These are phyloP conservation scores for Fusarium sp. DNA, from an alignment of 2,329 filamentous ascomycete species.

Conservation along the genomic window DNA sequence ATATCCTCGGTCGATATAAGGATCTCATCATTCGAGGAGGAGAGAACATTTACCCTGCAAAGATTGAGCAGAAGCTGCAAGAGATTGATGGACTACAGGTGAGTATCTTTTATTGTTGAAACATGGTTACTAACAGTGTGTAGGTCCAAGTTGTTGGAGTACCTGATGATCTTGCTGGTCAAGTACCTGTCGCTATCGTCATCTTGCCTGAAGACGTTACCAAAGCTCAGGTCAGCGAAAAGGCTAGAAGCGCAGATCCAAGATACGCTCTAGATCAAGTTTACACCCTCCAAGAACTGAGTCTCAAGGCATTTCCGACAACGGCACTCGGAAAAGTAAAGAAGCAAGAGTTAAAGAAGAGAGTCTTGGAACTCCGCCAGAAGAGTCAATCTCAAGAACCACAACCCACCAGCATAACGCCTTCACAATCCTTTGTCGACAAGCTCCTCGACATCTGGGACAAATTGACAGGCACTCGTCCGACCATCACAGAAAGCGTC, in stretches of 20 bases:
- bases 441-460: slow-evolving; percentile 44
- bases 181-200: slow-evolving; percentile 57
- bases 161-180: slow-evolving; percentile 55
- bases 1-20: slow-evolving; percentile 54
- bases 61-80: slow-evolving; percentile 49
- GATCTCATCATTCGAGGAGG: slow-evolving; percentile 56
- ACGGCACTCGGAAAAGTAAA: slow-evolving; percentile 57
- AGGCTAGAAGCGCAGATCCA: slow-evolving; percentile 46
- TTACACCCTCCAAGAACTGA: slow-evolving; percentile 53
- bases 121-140: slow-evolving; percentile 8
- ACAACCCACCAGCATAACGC: background rate
- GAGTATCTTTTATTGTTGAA: background rate
- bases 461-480: slow-evolving; percentile 43
- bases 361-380: slow-evolving; percentile 33
- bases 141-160: slow-evolving; percentile 54
- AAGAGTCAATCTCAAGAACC: background rate
- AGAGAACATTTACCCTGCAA: slow-evolving; percentile 54
- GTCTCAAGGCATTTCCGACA: slow-evolving; percentile 49
- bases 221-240: slow-evolving; percentile 46
- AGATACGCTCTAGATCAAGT: slow-evolving; percentile 53
- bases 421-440: slow-evolving; percentile 25
- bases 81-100: slow-evolving; percentile 47
- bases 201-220: slow-evolving; percentile 44
- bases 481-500: slow-evolving; percentile 40
- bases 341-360: slow-evolving; percentile 49